Evolutionary conservation across 2,329 filamentous ascomycete species (phyloP).

Genomic region (Xylariales sp.): DNA sequence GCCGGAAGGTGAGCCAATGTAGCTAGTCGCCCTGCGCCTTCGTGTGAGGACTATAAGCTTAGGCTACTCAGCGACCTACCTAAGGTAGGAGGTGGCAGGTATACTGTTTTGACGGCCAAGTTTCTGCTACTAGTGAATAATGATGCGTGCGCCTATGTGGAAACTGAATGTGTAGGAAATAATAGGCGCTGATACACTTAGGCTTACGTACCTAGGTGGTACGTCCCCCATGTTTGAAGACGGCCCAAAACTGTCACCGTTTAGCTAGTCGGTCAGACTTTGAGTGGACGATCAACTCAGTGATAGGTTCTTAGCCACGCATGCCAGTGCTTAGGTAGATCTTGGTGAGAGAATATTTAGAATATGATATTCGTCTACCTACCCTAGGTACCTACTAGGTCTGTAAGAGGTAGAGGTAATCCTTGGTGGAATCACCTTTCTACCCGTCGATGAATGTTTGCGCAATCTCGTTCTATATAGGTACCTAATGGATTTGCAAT

Average conservation of each 20-base stretch:
- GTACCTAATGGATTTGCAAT: too few relatives aligned
- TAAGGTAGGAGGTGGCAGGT: background rate
- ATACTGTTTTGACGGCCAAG: background rate
- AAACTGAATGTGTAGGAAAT: background rate
- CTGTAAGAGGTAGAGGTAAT: too few relatives aligned
- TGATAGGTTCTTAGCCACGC: background rate
- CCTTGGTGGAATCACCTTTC: too few relatives aligned
- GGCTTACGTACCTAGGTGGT: background rate
- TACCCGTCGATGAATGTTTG: background rate
- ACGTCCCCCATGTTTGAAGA: conserved; percentile 24
- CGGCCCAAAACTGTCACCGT: background rate
- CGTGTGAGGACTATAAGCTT: background rate
- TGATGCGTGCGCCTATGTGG: background rate
- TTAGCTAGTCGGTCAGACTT: background rate
- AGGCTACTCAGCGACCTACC: too few relatives aligned
- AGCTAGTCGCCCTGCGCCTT: conserved; percentile 16
- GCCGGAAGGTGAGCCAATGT: background rate
- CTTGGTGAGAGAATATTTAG: too few relatives aligned
- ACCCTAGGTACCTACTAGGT: too few relatives aligned
- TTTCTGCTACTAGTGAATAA: background rate
- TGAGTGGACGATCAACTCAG: background rate
- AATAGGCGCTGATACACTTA: background rate
- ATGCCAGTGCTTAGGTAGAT: too few relatives aligned
- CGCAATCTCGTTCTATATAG: background rate
- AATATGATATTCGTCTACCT: too few relatives aligned